Conservation (phyloP, 1,139 yeast species). For the Tardiomyces depauwii region DNA sequence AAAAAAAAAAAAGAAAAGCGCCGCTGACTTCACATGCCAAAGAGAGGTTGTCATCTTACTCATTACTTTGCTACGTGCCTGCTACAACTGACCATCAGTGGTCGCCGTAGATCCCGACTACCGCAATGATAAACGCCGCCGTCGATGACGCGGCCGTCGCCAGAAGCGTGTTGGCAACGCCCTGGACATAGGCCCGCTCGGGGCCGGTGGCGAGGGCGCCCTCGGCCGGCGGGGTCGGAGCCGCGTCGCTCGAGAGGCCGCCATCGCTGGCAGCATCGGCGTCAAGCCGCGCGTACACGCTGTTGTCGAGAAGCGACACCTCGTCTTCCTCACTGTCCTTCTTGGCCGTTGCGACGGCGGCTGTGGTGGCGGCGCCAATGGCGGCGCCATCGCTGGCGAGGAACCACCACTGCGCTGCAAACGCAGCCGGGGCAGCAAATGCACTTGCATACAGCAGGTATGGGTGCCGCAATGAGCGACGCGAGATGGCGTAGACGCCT, state of each 20-base stretch:
- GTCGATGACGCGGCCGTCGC: constrained; percentile 11
- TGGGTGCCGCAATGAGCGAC: constrained; percentile 17
- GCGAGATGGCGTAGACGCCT: constrained; percentile 13
- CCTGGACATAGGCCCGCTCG: background rate
- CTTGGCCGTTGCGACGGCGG: background rate
- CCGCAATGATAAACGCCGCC: constrained; percentile 16
- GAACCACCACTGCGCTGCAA: background rate
- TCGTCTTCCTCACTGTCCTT: constrained; percentile 7
- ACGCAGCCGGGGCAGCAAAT: background rate
- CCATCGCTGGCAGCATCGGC: background rate
- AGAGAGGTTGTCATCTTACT: too few species aligned
- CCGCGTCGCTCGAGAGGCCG: background rate
- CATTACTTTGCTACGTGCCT: too few species aligned
- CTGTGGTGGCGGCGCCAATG: background rate
- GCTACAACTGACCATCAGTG: background rate
- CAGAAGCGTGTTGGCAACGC: background rate
- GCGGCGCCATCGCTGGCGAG: background rate
- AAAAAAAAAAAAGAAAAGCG: too few species aligned
- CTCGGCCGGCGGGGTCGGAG: background rate
- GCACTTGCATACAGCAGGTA: constrained; percentile 13
- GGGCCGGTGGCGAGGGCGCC: background rate
- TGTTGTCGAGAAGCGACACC: constrained; percentile 15
- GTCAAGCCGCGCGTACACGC: constrained; percentile 11
- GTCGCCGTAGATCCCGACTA: constrained; percentile 23
- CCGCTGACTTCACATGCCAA: too few species aligned